Evolutionary conservation across 352 stramenopile genomes (phyloP), one percentile per base, ranked within the genome.

Genomic region (Phytophthora rubi): DNA sequence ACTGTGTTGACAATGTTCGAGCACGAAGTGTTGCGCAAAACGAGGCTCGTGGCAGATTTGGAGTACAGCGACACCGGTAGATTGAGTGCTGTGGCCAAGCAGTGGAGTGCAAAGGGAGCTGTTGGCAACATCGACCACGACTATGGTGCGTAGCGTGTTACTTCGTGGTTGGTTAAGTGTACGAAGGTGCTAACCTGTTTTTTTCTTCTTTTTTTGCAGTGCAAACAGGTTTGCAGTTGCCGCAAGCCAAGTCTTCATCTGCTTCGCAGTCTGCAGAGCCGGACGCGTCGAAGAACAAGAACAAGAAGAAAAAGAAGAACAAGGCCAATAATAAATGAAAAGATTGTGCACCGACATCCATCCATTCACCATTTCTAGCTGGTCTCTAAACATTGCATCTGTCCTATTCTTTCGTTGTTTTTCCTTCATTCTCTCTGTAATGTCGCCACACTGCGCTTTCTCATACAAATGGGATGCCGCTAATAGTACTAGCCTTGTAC

Each of bases 391-490:
- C 51, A 63, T 18, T 63, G 26, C 59, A 58, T 45, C 37, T 45
- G 37, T 45, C 53, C 28, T 49, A 51, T 52, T 55, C 49, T 26
- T 35, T 30, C 49, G 49, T 18, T 15, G 26, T 44, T 5, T 59
- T 16, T 42, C 1, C 21, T 16, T 52, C 65, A 49, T 45, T 37
- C 54, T 39, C 47, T 3, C 48, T 35, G 33, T 48, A 8, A 70
- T 5, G 23, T 12, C 60, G 49, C 28, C 44, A 53, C 18, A 21
- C 32, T 47, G 44, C 65, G 9, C 65, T 53, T 16, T 68, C 44
- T 74, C 48, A 82, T 53, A 98, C 86, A 70, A 98, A 98, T 15
- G 96, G 96, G 61, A 99, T 98, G 33, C 93, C 94, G 62, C 97
- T 97, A 53, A 91, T 91, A 51, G 94, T 98, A 62, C 79, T 85